Percentiles rank a stretch among this genome's conserved stretches.
Evolutionary conservation across 495 filamentous ascomycete genomes (phyloP).

Genomic region (Cercophora newfieldiana): DNA sequence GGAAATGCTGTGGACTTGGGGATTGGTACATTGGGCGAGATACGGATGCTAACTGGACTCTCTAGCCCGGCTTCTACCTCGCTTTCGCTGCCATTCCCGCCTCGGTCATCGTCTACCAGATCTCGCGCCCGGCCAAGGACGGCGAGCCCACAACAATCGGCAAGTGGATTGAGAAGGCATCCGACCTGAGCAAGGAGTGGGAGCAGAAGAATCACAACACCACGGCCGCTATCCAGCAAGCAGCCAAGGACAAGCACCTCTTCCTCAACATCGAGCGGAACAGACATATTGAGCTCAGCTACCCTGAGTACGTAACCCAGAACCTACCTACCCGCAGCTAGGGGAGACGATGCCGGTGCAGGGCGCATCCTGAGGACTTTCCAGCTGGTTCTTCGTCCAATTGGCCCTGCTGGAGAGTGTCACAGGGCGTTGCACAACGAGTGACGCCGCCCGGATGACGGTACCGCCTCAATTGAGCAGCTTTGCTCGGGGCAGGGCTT

Average conservation of each 20-base stretch:
- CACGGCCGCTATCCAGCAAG: slow-evolving; percentile 45
- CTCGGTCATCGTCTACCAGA: slow-evolving; percentile 38
- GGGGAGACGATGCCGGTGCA: neutral
- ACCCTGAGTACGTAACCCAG: slow-evolving; percentile 46
- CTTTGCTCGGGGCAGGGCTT: neutral
- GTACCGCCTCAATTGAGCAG: neutral
- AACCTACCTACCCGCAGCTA: neutral
- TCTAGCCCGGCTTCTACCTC: slow-evolving; percentile 43
- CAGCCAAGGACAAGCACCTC: slow-evolving; percentile 51
- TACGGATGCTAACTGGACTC: slow-evolving; percentile 17
- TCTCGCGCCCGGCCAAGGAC: slow-evolving; percentile 44
- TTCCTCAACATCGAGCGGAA: slow-evolving; percentile 35
- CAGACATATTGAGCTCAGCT: slow-evolving; percentile 43
- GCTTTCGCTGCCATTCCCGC: slow-evolving; percentile 36
- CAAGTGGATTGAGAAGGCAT: slow-evolving; percentile 35
- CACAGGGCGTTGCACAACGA: neutral
- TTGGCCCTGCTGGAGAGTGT: neutral
- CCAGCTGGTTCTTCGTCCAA: neutral
- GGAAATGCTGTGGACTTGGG: neutral
- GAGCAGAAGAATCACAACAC: slow-evolving; percentile 43
- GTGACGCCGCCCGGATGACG: neutral
- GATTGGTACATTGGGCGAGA: neutral
- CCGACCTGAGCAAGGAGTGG: slow-evolving; percentile 41
- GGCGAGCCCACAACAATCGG: slow-evolving; percentile 40
- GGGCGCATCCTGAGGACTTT: neutral